Conservation (phyloP, 1,139 yeast genomes). For the Geotrichum aggregatum region DNA sequence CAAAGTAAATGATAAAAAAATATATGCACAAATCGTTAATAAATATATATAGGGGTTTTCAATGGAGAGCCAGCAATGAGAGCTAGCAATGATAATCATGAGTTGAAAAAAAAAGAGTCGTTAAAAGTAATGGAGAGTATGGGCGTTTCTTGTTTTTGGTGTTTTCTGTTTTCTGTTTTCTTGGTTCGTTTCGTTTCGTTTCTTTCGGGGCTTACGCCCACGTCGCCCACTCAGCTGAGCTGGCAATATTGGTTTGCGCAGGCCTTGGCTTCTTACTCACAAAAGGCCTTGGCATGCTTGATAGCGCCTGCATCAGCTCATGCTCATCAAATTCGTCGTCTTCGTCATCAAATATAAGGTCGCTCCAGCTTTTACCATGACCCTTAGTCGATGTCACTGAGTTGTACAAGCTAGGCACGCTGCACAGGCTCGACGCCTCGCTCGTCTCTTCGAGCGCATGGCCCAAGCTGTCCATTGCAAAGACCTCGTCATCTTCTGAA, state of each 20-base stretch:
- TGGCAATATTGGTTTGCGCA: background rate
- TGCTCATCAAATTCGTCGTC: slow-evolving; percentile 31
- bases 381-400: too few species aligned
- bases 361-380: slow-evolving; percentile 38
- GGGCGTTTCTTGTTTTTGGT: too few species aligned
- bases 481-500: slow-evolving; percentile 23
- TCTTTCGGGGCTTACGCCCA: background rate
- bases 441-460: slow-evolving; percentile 23
- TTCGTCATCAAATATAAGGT: slow-evolving; percentile 34
- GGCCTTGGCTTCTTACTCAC: background rate
- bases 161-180: too few species aligned
- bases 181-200: too few species aligned
- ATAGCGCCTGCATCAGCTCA: slow-evolving; percentile 7
- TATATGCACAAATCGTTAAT: too few species aligned
- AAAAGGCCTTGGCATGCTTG: slow-evolving; percentile 4
- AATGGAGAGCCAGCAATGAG: background rate
- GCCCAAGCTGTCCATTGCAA: slow-evolving; percentile 33
- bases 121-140: background rate
- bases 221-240: background rate
- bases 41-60: background rate
- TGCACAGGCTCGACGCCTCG: slow-evolving; percentile 7
- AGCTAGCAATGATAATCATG: background rate
- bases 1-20: too few species aligned
- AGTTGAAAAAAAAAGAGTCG: background rate
- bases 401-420: too few species aligned